Percentiles rank a stretch among this genome's conserved stretches.
phyloP scores from a whole-genome alignment of 2,329 filamentous ascomycete species.

The Erysiphe pisi region DNA sequence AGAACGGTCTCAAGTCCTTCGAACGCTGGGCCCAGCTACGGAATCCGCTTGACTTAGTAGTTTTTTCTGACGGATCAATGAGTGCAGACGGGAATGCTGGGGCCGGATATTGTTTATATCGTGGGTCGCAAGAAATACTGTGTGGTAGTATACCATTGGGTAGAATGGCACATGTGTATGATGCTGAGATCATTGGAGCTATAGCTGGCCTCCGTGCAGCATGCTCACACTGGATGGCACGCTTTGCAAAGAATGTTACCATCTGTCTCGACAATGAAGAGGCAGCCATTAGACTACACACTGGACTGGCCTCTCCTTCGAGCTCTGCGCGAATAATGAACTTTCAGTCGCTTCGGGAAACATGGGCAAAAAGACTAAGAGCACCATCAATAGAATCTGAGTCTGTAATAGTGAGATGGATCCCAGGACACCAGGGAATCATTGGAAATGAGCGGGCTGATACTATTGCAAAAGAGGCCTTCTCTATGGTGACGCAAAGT shows the following conservation, averaged over 20 bases:
- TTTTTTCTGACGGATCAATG: conserved; percentile 19
- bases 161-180: not conserved
- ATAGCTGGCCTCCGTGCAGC: not conserved
- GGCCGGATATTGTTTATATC: conserved; percentile 11
- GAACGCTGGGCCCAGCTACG: not conserved
- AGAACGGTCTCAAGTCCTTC: not conserved
- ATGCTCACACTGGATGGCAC: conserved; percentile 1
- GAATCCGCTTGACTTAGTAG: not conserved
- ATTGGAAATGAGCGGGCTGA: too few relatives aligned
- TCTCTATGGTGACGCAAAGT: too few relatives aligned
- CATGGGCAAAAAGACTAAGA: too few relatives aligned
- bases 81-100: not conserved
- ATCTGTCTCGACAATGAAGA: not conserved
- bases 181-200: conserved; percentile 15
- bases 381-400: too few relatives aligned
- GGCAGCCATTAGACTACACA: not conserved
- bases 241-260: not conserved
- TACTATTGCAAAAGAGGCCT: too few relatives aligned
- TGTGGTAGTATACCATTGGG: not conserved
- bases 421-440: too few relatives aligned
- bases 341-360: too few relatives aligned
- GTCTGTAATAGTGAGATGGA: too few relatives aligned
- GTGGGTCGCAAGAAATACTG: conserved; percentile 10
- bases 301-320: not conserved
- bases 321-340: not conserved